phyloP scores from a whole-genome alignment of 768 basidiomycete species.

The Pleurotus cornucopiae region DNA sequence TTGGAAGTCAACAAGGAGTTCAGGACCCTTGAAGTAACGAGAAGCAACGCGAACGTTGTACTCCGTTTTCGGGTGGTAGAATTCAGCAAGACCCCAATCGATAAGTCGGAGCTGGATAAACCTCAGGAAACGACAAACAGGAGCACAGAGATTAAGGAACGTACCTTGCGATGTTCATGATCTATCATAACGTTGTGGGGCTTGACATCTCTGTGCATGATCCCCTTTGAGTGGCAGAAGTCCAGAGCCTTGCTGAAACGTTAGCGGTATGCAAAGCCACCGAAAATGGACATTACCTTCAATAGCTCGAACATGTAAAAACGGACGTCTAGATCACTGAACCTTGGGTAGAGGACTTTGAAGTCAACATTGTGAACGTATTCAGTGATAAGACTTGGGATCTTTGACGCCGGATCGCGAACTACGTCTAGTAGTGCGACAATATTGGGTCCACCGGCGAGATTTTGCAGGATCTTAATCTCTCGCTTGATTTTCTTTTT shows the following conservation, averaged over 20 bases:
- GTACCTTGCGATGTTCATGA: slow-evolving; percentile 90
- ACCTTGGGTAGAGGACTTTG: slow-evolving; percentile 92
- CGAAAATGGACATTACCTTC: slow-evolving; percentile 49
- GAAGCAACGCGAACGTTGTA: slow-evolving; percentile 98
- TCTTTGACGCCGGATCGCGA: slow-evolving; percentile 92
- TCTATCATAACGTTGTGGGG: slow-evolving; percentile 99
- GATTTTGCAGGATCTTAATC: slow-evolving; percentile 96
- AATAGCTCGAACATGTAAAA: slow-evolving; percentile 97
- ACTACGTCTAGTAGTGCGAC: slow-evolving; percentile 94
- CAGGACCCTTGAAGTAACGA: slow-evolving; percentile 97
- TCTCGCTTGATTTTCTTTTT: slow-evolving; percentile 99
- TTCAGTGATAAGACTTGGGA: slow-evolving; percentile 95
- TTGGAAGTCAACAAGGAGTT: slow-evolving; percentile 95
- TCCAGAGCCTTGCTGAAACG: slow-evolving; percentile 70
- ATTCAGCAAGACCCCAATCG: slow-evolving; percentile 98
- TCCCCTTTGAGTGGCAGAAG: slow-evolving; percentile 97
- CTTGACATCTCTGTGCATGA: slow-evolving; percentile 98
- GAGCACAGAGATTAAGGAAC: slow-evolving; percentile 13
- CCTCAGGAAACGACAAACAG: slow-evolving; percentile 8
- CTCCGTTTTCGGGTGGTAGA: slow-evolving; percentile 96
- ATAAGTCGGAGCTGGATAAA: slow-evolving; percentile 79
- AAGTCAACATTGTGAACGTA: slow-evolving; percentile 98
- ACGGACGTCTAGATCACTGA: slow-evolving; percentile 92
- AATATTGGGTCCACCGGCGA: slow-evolving; percentile 94
- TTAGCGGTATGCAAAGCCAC: slow-evolving; percentile 11